Conservation (phyloP, 768 basidiomycete genomes). For the Leccinum rimulosum region DNA sequence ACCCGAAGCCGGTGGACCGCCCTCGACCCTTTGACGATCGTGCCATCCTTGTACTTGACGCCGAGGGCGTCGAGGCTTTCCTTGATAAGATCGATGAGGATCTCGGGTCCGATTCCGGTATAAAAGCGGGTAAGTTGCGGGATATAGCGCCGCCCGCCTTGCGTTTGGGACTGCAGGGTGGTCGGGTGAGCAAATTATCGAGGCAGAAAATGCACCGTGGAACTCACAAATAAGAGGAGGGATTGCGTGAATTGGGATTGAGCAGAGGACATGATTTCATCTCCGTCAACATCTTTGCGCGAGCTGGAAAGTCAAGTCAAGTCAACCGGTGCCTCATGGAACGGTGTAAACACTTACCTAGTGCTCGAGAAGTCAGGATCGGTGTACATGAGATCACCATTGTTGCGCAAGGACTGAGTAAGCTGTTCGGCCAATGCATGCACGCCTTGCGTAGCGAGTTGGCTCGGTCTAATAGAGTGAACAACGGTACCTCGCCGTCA, state of each 20-base stretch:
- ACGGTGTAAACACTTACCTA: constrained; percentile 28
- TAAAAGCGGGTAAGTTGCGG: constrained; percentile 84
- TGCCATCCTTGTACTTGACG: constrained; percentile 47
- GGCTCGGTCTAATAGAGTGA: constrained; percentile 53
- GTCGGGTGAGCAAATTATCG: neutral
- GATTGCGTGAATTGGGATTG: constrained; percentile 77
- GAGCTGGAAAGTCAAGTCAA: constrained; percentile 9
- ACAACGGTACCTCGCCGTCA: neutral
- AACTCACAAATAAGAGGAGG: constrained; percentile 75
- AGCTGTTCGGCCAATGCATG: constrained; percentile 65
- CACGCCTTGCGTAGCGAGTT: constrained; percentile 53
- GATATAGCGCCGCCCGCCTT: constrained; percentile 66
- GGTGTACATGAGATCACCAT: constrained; percentile 75
- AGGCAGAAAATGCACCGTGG: neutral
- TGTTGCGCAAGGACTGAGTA: constrained; percentile 60
- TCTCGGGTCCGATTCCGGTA: constrained; percentile 50
- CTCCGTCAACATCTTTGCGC: constrained; percentile 50
- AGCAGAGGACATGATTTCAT: constrained; percentile 57
- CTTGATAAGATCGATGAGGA: constrained; percentile 52
- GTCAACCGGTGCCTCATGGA: neutral
- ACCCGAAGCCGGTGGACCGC: constrained; percentile 46
- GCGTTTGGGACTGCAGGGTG: constrained; percentile 70
- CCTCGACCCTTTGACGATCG: constrained; percentile 18
- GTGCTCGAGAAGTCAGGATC: constrained; percentile 45
- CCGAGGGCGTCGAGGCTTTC: constrained; percentile 48